phyloP scores from a whole-genome alignment of 139 green algal genomes.

The Chlamydomonas schloesseri region DNA sequence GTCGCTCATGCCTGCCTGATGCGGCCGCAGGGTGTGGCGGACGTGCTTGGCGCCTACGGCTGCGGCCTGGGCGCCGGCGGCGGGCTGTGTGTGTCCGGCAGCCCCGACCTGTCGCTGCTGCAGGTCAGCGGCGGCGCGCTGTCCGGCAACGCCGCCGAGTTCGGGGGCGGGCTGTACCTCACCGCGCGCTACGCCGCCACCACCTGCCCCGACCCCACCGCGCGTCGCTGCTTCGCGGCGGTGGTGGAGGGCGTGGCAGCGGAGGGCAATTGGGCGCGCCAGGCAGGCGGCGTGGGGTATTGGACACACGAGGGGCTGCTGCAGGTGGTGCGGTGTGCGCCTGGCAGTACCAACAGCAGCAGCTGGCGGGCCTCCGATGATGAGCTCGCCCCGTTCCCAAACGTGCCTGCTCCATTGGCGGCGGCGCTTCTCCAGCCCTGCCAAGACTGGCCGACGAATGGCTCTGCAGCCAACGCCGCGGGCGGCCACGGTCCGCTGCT shows the following conservation, averaged over 20 bases:
- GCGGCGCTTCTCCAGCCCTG: background rate
- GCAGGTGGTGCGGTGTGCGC: background rate
- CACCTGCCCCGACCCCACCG: background rate
- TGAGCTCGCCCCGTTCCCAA: no score
- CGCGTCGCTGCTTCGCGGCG: background rate
- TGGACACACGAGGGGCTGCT: background rate
- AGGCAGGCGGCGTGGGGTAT: background rate
- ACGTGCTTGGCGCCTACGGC: background rate
- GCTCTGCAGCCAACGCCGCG: background rate
- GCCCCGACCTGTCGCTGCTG: background rate
- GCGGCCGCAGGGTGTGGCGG: background rate
- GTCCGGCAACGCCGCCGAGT: background rate
- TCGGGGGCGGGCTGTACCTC: background rate
- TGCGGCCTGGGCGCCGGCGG: background rate
- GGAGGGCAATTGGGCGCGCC: background rate
- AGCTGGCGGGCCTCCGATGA: background rate
- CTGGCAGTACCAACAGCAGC: background rate
- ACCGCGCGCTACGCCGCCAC: background rate
- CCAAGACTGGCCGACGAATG: background rate
- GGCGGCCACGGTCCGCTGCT: background rate
- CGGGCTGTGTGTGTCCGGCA: background rate
- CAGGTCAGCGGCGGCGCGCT: background rate
- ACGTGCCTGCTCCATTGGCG: background rate
- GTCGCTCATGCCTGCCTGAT: no score
- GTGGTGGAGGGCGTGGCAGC: background rate